Evolutionary conservation across 495 filamentous ascomycete genomes (phyloP), one percentile per base, ranked within the genome.

Genomic region (Letharia lupina): DNA sequence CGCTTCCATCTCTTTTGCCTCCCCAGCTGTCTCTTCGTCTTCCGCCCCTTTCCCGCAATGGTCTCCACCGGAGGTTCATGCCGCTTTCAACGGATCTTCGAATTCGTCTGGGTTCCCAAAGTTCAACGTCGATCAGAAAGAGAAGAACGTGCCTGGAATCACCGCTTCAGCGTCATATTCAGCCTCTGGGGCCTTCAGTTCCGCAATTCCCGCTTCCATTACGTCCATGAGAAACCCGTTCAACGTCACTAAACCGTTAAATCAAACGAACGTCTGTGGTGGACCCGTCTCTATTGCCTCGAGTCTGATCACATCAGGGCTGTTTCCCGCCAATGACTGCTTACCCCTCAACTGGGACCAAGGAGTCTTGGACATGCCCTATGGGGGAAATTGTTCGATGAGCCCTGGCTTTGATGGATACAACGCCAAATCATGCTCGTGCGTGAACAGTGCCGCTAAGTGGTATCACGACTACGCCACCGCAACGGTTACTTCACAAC

Each of bases 341-440:
- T 61, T 67, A 39, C 65, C 65, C 52, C 48, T 50, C n/a, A 63
- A 45, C 20, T 59, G 50, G 39, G 60, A 63, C 41, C 52, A 47
- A 13, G 60, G 65, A 20, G 33, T 57, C 56, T 44, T 67, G 65
- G 23, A 48, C 31, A 33, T 64, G 16, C 35, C 59, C 12, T 67
- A 56, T 41, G 60, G 54, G 45, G 61, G 48, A 39, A 67, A 48
- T 31, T 67, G 65, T 47, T 63, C 65, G 6, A 67, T 67, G 65
- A 47, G 61, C 31, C 61, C 60, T 10, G 60, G 60, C 56, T n/a
- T 42, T 57, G 61, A 64, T 13, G 60, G 60, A 9, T 67, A 67
- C 15, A 67, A 67, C 31, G 65, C 65, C 20, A 67, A 67, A 48
- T 67, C 65, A 47, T 67, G 65, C 37, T 62, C 60, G 31, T 67